Percentiles rank a stretch among this genome's conserved stretches.
Evolutionary conservation across 352 stramenopile species (phyloP).

Genomic region (Phytophthora constricta): DNA sequence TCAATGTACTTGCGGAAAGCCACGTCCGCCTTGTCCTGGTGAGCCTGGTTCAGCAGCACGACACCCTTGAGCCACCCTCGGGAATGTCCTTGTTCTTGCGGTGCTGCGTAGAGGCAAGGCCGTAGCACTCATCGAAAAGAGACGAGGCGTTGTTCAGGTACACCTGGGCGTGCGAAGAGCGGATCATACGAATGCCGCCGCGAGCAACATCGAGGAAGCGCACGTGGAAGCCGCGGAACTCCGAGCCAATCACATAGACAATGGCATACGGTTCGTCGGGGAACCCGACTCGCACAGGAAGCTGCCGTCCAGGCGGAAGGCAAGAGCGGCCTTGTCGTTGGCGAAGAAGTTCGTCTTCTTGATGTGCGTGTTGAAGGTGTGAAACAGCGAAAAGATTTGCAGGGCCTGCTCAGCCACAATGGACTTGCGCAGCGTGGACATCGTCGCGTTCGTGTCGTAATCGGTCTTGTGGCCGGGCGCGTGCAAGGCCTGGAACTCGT

Average conservation of each 20-base stretch:
- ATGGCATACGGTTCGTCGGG: slow-evolving; percentile 93
- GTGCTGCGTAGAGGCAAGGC: slow-evolving; percentile 96
- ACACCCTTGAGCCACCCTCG: slow-evolving; percentile 98
- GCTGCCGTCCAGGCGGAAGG: slow-evolving; percentile 77
- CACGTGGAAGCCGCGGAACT: slow-evolving; percentile 98
- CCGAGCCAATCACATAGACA: slow-evolving; percentile 94
- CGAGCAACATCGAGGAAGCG: slow-evolving; percentile 97
- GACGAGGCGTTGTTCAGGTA: slow-evolving; percentile 91
- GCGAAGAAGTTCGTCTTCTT: slow-evolving; percentile 89
- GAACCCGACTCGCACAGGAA: slow-evolving; percentile 81
- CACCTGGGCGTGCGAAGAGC: slow-evolving; percentile 83
- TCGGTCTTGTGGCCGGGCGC: slow-evolving; percentile 43
- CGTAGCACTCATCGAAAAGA: slow-evolving; percentile 98
- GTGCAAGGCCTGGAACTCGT: slow-evolving; percentile 80
- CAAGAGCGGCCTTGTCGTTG: slow-evolving; percentile 77
- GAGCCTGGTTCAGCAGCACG: slow-evolving; percentile 93
- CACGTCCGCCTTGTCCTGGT: slow-evolving; percentile 86
- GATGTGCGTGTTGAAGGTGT: slow-evolving; percentile 85
- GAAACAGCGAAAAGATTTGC: slow-evolving; percentile 84
- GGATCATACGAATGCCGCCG: slow-evolving; percentile 94
- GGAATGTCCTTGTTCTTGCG: slow-evolving; percentile 99
- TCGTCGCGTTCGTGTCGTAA: slow-evolving; percentile 56
- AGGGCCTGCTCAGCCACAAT: slow-evolving; percentile 79
- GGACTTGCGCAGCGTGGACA: slow-evolving; percentile 77
- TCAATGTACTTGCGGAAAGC: slow-evolving; percentile 97